A percentile compares a stretch with the other conserved stretches of the same genome.
These are phyloP conservation scores for Amanita molliuscula DNA, from an alignment of 768 basidiomycete genomes.

Conservation along the genomic window DNA sequence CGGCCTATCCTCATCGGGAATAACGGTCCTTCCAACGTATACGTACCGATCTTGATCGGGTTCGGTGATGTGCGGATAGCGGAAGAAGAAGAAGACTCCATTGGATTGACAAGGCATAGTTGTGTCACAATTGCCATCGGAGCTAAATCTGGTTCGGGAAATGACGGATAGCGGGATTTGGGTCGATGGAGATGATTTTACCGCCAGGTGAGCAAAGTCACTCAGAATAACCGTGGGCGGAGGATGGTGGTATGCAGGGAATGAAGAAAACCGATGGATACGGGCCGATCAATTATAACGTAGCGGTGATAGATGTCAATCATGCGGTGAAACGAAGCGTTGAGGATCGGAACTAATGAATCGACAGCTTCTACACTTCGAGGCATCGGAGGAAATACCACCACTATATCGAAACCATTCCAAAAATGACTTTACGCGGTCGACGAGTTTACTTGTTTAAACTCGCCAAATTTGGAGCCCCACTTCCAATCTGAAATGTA, in stretches of 20 bases:
- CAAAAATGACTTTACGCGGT: no score
- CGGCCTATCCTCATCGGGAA: constrained; percentile 45
- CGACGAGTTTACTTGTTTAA: no score
- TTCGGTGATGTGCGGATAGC: constrained; percentile 29
- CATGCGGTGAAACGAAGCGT: constrained; percentile 28
- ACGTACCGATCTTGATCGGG: constrained; percentile 27
- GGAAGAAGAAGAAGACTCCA: constrained; percentile 27
- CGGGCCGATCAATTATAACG: constrained; percentile 20
- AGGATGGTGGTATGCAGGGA: constrained; percentile 31
- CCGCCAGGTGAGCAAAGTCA: constrained; percentile 55
- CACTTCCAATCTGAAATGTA: no score
- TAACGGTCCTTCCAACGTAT: constrained; percentile 35
- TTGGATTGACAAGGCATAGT: constrained; percentile 15
- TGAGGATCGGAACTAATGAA: constrained; percentile 46
- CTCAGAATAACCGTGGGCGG: constrained; percentile 29
- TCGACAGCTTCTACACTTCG: constrained; percentile 20
- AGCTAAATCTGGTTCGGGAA: constrained; percentile 40
- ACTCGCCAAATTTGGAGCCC: no score
- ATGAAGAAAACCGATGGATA: constrained; percentile 16
- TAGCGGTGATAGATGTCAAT: constrained; percentile 40
- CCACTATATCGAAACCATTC: constrained; percentile 7
- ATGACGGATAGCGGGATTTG: constrained; percentile 34
- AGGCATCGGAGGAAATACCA: constrained; percentile 5
- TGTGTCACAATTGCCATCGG: constrained; percentile 24
- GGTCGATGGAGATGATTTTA: constrained; percentile 61